Evolutionary conservation across 768 basidiomycete genomes (phyloP).

Genomic region (Russula sp.): DNA sequence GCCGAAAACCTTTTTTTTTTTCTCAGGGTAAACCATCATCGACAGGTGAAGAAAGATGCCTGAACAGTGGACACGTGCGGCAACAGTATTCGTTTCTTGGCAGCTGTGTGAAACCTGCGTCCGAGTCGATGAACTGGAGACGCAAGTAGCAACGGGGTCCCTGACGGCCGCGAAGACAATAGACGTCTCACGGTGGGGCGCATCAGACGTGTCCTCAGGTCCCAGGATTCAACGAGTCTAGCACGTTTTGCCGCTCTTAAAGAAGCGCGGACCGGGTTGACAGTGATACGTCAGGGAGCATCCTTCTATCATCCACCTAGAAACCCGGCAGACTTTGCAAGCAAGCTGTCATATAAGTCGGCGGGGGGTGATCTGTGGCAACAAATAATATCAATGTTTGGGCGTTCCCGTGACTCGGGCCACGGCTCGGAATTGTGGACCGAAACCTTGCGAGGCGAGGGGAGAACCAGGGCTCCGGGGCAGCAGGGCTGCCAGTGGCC

Average conservation of each 20-base stretch:
- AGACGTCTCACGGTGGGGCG: not conserved
- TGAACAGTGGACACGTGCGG: not conserved
- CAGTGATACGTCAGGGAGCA: not conserved
- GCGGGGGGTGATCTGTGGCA: not conserved
- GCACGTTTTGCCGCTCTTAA: not conserved
- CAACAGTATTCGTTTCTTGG: not conserved
- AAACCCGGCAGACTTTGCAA: constrained; percentile 3
- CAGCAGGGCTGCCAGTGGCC: not conserved
- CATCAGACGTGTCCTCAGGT: not conserved
- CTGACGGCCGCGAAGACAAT: constrained; percentile 4
- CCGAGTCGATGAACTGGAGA: not conserved
- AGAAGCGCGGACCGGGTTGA: not conserved
- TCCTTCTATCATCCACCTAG: not conserved
- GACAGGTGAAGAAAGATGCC: not conserved
- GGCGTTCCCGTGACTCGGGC: not conserved
- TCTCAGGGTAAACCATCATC: not conserved
- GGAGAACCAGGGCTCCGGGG: not conserved
- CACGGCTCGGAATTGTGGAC: not conserved
- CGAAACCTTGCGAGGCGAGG: not conserved
- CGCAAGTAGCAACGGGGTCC: constrained; percentile 11
- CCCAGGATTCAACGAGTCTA: not conserved
- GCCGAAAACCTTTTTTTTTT: not conserved
- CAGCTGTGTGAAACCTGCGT: not conserved
- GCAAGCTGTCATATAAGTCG: not conserved
- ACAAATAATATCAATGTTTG: not conserved